Percentiles rank a stretch among this genome's conserved stretches.
Conservation (phyloP, 768 basidiomycete genomes). For the Melanogaster broomeanus region DNA sequence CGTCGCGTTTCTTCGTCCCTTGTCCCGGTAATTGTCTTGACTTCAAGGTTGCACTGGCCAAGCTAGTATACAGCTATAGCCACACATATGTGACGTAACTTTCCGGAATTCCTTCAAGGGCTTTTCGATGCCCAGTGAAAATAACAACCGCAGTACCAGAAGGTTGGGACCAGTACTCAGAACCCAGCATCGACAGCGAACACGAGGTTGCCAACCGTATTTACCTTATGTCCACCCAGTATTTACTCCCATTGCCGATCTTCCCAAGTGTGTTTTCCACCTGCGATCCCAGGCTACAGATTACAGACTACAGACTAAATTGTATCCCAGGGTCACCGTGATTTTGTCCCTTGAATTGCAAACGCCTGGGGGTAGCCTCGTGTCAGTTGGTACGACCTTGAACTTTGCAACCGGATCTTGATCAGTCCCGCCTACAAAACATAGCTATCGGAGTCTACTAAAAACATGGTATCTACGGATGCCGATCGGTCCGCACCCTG, state of each 20-base stretch:
- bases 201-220: slow-evolving; percentile 4
- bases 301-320: no score
- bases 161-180: no score
- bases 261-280: neutral
- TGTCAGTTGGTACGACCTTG: no score
- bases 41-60: neutral
- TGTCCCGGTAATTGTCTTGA: neutral
- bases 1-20: neutral
- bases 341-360: no score
- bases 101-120: no score
- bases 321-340: no score
- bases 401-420: no score
- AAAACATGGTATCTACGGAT: slow-evolving; percentile 10
- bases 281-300: neutral
- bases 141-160: no score
- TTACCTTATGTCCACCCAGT: slow-evolving; percentile 10
- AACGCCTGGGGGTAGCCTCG: no score
- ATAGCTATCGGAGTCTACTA: neutral
- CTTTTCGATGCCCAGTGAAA: no score
- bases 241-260: neutral
- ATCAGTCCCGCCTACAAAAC: neutral
- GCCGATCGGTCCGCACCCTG: slow-evolving; percentile 20
- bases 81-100: no score
- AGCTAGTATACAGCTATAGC: no score
- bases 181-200: neutral